Conservation (phyloP, 768 basidiomycete genomes). For the Pilatotrama ljubarskyi region DNA sequence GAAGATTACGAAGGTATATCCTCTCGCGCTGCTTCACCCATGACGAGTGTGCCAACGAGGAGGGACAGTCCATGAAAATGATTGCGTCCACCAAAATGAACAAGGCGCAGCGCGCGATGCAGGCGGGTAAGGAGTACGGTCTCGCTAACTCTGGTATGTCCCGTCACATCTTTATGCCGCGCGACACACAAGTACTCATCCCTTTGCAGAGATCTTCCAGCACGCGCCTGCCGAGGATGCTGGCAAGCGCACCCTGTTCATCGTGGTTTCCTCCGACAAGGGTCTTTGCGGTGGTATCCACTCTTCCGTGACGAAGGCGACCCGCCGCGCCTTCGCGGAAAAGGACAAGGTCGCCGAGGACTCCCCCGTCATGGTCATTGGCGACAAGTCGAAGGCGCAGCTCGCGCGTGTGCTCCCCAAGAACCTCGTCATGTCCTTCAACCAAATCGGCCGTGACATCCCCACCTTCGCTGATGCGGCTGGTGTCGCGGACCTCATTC, state of each 20-base stretch:
- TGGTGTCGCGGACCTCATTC: constrained; percentile 89
- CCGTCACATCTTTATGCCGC: not conserved
- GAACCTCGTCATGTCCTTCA: constrained; percentile 85
- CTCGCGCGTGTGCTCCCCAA: constrained; percentile 63
- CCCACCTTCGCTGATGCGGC: constrained; percentile 97
- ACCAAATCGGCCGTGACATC: constrained; percentile 96
- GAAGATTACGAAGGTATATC: constrained; percentile 94
- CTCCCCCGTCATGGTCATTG: constrained; percentile 82
- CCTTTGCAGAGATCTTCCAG: constrained; percentile 76
- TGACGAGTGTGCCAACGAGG: not conserved
- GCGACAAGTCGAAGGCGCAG: constrained; percentile 97
- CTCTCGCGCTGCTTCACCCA: not conserved
- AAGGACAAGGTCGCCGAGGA: constrained; percentile 53
- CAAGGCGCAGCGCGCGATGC: constrained; percentile 94
- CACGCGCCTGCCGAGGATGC: constrained; percentile 70
- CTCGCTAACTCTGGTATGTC: constrained; percentile 79
- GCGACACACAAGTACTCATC: not conserved
- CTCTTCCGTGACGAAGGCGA: constrained; percentile 91
- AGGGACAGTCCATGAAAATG: constrained; percentile 91
- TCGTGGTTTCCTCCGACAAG: constrained; percentile 97
- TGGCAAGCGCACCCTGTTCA: constrained; percentile 79
- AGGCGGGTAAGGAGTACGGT: constrained; percentile 89
- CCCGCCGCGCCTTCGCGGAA: constrained; percentile 68
- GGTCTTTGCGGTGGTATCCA: constrained; percentile 99
- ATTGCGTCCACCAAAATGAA: constrained; percentile 97